Evolutionary conservation across 2,329 filamentous ascomycete species (phyloP).

Genomic region (Xylariaceae sp.): DNA sequence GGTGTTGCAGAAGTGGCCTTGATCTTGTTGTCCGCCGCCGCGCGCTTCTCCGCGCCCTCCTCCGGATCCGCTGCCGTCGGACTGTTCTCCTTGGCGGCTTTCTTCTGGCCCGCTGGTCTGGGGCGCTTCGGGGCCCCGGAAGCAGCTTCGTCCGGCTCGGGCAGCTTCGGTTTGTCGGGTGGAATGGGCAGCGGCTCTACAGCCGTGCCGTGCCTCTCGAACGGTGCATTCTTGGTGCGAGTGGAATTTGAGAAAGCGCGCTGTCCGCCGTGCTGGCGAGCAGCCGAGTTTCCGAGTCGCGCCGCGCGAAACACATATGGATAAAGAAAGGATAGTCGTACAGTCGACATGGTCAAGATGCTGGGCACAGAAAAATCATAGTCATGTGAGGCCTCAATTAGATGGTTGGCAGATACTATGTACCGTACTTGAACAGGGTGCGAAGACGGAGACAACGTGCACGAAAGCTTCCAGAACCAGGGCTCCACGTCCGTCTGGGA

Average conservation of each 20-base stretch:
- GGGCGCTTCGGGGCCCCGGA: conserved; percentile 8
- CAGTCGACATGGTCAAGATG: conserved; percentile 48
- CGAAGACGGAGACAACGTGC: too few relatives aligned
- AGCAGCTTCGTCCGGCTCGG: conserved; percentile 11
- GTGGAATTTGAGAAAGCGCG: conserved; percentile 31
- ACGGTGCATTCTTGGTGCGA: conserved; percentile 32
- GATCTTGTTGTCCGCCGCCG: conserved; percentile 7
- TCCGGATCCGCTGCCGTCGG: conserved; percentile 8
- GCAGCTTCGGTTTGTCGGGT: conserved; percentile 21
- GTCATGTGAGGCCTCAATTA: too few relatives aligned
- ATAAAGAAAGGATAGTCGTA: conserved; percentile 60
- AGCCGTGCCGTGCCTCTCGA: conserved; percentile 53
- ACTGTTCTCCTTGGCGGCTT: conserved; percentile 1
- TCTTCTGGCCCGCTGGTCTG: conserved; percentile 7
- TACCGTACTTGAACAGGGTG: too few relatives aligned
- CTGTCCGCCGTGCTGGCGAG: too few relatives aligned
- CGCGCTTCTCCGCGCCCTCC: conserved; percentile 5
- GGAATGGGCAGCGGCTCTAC: conserved; percentile 42
- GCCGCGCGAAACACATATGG: conserved; percentile 56
- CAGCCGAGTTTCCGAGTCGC: conserved; percentile 36
- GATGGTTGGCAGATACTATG: too few relatives aligned
- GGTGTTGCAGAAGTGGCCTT: conserved; percentile 3
- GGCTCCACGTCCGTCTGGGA: too few relatives aligned
- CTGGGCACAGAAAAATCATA: too few relatives aligned
- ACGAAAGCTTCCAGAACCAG: too few relatives aligned